These are phyloP conservation scores for Ilyonectria sp. DNA, from an alignment of 2,329 filamentous ascomycete species.

Conservation along the genomic window DNA sequence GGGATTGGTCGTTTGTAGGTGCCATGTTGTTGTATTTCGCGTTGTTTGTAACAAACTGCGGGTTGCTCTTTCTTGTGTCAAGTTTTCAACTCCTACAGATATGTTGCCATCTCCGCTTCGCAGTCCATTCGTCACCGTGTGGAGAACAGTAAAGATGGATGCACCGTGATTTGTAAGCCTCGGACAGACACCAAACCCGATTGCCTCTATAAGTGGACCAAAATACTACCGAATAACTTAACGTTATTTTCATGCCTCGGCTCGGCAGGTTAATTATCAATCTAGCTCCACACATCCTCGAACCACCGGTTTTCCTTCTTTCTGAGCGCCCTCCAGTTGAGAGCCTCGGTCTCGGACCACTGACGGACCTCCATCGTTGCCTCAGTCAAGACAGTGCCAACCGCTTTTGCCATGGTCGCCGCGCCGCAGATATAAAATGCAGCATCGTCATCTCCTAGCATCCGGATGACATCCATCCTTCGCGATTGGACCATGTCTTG, in stretches of 20 bases:
- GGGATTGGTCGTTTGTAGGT: not conserved
- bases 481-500: constrained; percentile 20
- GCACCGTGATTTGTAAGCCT: constrained; percentile 15
- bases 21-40: not conserved
- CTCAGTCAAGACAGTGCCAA: constrained; percentile 9
- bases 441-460: constrained; percentile 23
- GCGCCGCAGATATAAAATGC: constrained; percentile 29
- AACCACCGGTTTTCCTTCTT: constrained; percentile 30
- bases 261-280: not conserved
- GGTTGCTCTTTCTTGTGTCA: not conserved
- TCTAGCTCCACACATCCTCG: constrained; percentile 31
- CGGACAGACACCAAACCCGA: constrained; percentile 14
- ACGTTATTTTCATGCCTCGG: not conserved
- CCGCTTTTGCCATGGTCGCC: constrained; percentile 27
- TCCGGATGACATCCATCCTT: constrained; percentile 2
- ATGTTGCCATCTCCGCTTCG: not conserved
- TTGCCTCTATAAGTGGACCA: not conserved
- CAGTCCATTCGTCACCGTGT: not conserved
- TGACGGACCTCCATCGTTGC: constrained; percentile 6
- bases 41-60: not conserved
- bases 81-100: not conserved
- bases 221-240: not conserved
- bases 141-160: not conserved
- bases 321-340: constrained; percentile 13
- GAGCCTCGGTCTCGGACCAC: constrained; percentile 15